These are phyloP conservation scores for Stachybotrys chartarum DNA, from an alignment of 2,329 filamentous ascomycete genomes.

Conservation along the genomic window DNA sequence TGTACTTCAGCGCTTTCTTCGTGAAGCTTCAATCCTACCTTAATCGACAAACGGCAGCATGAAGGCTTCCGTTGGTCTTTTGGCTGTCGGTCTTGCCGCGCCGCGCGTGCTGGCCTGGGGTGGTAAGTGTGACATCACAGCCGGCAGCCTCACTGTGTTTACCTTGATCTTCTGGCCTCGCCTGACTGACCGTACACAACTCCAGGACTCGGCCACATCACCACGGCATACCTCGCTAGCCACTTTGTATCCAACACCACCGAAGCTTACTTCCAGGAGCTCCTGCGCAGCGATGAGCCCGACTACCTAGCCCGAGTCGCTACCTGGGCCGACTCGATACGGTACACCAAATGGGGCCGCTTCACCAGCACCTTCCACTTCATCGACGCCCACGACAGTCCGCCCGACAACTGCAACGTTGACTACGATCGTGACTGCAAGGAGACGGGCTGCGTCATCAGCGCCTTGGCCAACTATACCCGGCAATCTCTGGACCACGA, in stretches of 20 bases:
- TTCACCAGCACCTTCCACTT: slow-evolving; percentile 60
- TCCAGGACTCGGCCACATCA: slow-evolving; percentile 57
- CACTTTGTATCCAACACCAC: slow-evolving; percentile 52
- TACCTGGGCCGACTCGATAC: slow-evolving; percentile 60
- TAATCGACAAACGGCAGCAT: slow-evolving; percentile 9
- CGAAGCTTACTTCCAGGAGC: slow-evolving; percentile 46
- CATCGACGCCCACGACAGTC: slow-evolving; percentile 60
- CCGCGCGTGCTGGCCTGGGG: slow-evolving; percentile 33
- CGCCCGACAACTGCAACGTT: slow-evolving; percentile 50
- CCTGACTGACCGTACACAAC: slow-evolving; percentile 6
- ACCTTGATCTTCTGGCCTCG: not conserved
- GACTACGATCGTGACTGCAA: slow-evolving; percentile 56
- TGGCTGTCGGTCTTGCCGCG: slow-evolving; percentile 22
- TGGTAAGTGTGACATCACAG: slow-evolving; percentile 20
- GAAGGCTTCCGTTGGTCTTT: slow-evolving; percentile 21
- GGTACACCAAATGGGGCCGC: slow-evolving; percentile 55
- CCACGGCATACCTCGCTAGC: slow-evolving; percentile 56
- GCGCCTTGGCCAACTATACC: slow-evolving; percentile 55
- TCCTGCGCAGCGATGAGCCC: slow-evolving; percentile 46
- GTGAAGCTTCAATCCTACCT: no score
- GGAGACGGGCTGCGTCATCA: slow-evolving; percentile 53
- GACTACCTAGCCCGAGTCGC: slow-evolving; percentile 58
- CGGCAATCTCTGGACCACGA: slow-evolving; percentile 39
- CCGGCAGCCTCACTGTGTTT: no score
- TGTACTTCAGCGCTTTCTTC: no score